Percentiles rank a stretch among this genome's conserved stretches.
These are phyloP conservation scores for Aspergillus persii DNA, from an alignment of 2,329 filamentous ascomycete species.

Conservation along the genomic window DNA sequence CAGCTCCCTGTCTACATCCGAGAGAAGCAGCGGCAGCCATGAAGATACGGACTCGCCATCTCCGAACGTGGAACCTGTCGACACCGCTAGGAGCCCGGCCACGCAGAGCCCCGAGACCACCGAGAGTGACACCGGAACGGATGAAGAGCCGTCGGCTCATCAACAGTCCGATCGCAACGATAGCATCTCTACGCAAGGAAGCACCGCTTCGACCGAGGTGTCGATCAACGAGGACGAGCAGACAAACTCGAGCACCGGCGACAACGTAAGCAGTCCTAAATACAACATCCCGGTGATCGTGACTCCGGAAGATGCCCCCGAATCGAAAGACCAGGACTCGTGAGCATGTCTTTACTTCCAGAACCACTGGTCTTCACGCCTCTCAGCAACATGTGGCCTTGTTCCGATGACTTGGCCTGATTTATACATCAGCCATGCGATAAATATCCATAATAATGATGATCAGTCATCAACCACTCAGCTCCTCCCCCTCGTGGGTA, in stretches of 20 bases:
- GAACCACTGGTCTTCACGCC: not conserved
- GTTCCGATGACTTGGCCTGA: not conserved
- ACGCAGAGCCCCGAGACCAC: conserved; percentile 24
- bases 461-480: not conserved
- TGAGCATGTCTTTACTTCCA: not conserved
- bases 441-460: not conserved
- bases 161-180: not conserved
- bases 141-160: conserved; percentile 5
- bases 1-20: conserved; percentile 35
- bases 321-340: not conserved
- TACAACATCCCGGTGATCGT: conserved; percentile 20
- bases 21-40: conserved; percentile 33
- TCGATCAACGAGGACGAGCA: not conserved
- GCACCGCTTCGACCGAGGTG: not conserved
- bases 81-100: conserved; percentile 23
- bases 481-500: not conserved
- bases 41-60: conserved; percentile 22
- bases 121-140: conserved; percentile 22
- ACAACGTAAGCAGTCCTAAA: not conserved
- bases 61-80: conserved; percentile 22
- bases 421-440: not conserved
- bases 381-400: not conserved
- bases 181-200: not conserved
- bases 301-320: conserved; percentile 11
- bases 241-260: not conserved